phyloP scores from a whole-genome alignment of 176 grass and related monocot species.

The Elymus sibiricus region DNA sequence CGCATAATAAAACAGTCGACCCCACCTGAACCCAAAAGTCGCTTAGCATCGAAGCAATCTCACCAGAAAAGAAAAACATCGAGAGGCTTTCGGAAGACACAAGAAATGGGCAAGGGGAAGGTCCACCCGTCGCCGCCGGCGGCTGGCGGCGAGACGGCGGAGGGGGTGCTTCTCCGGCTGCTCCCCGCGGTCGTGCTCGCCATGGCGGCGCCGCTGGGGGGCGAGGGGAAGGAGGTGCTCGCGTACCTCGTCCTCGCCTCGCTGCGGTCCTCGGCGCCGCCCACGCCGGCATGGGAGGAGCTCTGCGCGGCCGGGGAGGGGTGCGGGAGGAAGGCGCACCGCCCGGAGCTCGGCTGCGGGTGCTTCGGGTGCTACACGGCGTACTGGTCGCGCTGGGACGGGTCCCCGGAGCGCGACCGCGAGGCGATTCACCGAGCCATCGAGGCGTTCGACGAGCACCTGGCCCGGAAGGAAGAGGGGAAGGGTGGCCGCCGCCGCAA shows the following conservation, averaged over 20 bases:
- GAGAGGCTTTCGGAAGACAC: not conserved
- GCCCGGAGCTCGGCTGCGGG: conserved; percentile 53
- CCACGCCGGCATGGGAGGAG: not conserved
- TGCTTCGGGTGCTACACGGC: conserved; percentile 89
- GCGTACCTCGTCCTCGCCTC: conserved; percentile 70
- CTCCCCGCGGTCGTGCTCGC: conserved; percentile 44
- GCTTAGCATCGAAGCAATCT: conserved; percentile 40
- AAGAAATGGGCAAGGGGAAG: conserved; percentile 62
- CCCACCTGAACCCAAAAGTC: not conserved
- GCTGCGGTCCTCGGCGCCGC: conserved; percentile 40
- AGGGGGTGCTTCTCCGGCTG: conserved; percentile 31
- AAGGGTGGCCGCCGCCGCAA: conserved; percentile 18
- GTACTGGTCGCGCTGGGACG: conserved; percentile 79
- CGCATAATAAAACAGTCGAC: not conserved
- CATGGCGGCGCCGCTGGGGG: conserved; percentile 38
- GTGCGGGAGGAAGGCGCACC: conserved; percentile 17
- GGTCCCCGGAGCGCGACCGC: conserved; percentile 42
- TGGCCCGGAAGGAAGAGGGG: conserved; percentile 29
- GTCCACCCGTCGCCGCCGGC: conserved; percentile 58
- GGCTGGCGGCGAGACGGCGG: not conserved
- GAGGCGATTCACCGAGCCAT: conserved; percentile 67
- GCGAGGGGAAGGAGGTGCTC: conserved; percentile 68
- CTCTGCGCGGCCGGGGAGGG: not conserved
- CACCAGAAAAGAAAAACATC: not conserved
- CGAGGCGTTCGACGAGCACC: conserved; percentile 83